Percentiles rank a stretch among this genome's conserved stretches.
Evolutionary conservation across 2,329 filamentous ascomycete genomes (phyloP).

Genomic region (Microsporum audouinii): DNA sequence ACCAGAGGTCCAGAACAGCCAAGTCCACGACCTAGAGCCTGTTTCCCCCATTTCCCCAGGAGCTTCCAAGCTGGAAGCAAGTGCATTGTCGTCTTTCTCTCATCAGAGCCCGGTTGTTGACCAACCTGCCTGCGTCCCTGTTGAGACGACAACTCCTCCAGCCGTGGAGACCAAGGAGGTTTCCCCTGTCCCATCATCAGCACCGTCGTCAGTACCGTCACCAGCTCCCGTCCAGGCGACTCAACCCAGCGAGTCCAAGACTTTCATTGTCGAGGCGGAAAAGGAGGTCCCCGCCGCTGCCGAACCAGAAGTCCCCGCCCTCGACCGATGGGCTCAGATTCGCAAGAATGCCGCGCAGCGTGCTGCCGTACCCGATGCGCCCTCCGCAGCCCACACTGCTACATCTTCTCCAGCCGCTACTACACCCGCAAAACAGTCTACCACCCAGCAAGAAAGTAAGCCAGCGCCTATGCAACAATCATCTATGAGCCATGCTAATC

Average conservation of each 20-base stretch:
- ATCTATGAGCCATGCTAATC: not conserved
- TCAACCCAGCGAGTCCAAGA: not conserved
- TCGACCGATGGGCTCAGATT: slow-evolving; percentile 92
- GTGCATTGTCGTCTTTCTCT: slow-evolving; percentile 58
- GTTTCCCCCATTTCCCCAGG: slow-evolving; percentile 50
- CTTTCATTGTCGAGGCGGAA: not conserved
- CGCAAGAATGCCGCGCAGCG: slow-evolving; percentile 85
- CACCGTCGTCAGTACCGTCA: too few species aligned
- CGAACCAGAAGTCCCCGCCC: slow-evolving; percentile 27
- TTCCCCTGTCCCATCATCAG: not conserved
- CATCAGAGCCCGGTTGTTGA: slow-evolving; percentile 72
- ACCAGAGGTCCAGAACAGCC: slow-evolving; percentile 29
- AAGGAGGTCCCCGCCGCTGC: not conserved
- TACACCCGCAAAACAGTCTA: slow-evolving; percentile 52
- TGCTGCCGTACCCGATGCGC: slow-evolving; percentile 53
- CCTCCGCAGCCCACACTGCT: slow-evolving; percentile 49
- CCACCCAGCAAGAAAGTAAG: slow-evolving; percentile 91
- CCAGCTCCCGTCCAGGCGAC: not conserved
- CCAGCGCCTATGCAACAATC: slow-evolving; percentile 19
- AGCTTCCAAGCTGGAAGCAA: slow-evolving; percentile 35
- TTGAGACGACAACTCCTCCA: slow-evolving; percentile 33
- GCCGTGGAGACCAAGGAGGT: slow-evolving; percentile 4
- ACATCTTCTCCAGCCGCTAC: slow-evolving; percentile 38
- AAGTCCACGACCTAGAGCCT: slow-evolving; percentile 44
- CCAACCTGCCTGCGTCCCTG: slow-evolving; percentile 70